Percentiles rank a stretch among this genome's conserved stretches.
These are phyloP conservation scores for Wallacemonas rigidus DNA, from an alignment of 208 protist genomes.

Conservation along the genomic window DNA sequence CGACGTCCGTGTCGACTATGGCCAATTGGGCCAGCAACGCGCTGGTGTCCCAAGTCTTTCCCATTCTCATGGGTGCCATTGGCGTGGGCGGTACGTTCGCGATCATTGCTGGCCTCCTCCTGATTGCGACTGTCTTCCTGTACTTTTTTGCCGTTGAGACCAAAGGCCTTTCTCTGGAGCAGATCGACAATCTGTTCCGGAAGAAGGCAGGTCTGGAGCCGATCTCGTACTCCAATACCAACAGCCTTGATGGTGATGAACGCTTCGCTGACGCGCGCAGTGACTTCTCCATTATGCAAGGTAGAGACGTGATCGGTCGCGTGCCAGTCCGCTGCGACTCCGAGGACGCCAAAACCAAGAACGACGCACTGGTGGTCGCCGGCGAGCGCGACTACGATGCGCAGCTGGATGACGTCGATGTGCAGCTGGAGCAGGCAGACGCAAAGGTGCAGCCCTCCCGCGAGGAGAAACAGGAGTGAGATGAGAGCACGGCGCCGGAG, in stretches of 20 bases:
- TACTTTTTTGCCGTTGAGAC: slow-evolving; percentile 90
- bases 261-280: slow-evolving; percentile 9
- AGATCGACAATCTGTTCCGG: slow-evolving; percentile 85
- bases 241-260: slow-evolving; percentile 24
- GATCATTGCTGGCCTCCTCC: slow-evolving; percentile 67
- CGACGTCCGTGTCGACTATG: slow-evolving; percentile 87
- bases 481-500: too few species aligned
- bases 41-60: slow-evolving; percentile 89
- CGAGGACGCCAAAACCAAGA: not conserved
- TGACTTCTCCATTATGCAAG: slow-evolving; percentile 10
- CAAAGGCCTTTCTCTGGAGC: slow-evolving; percentile 83
- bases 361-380: not conserved
- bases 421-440: slow-evolving; percentile 1
- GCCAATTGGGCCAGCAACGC: slow-evolving; percentile 91
- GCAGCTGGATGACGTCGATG: slow-evolving; percentile 9
- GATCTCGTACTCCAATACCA: slow-evolving; percentile 19
- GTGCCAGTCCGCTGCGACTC: too few species aligned
- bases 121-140: slow-evolving; percentile 61
- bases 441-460: not conserved
- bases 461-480: slow-evolving; percentile 13
- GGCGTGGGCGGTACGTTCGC: slow-evolving; percentile 83
- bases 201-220: slow-evolving; percentile 48
- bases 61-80: slow-evolving; percentile 80
- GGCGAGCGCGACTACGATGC: slow-evolving; percentile 13
- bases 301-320: not conserved